A percentile compares a stretch with the other conserved stretches of the same genome.
phyloP scores from a whole-genome alignment of 2,329 filamentous ascomycete genomes.

The Trichoderma sp. region DNA sequence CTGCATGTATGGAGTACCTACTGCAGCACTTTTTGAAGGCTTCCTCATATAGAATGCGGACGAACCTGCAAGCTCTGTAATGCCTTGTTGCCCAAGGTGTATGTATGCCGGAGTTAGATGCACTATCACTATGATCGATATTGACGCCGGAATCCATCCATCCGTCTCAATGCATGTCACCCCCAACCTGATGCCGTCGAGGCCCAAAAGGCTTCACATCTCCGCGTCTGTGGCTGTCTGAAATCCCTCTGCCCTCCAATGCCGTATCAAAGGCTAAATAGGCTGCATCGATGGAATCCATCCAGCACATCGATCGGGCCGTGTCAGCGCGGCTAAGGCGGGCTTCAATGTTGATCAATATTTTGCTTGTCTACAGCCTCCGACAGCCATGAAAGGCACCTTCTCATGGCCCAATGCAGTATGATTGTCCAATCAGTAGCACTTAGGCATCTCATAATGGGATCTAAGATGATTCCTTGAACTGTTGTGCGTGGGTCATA shows the following conservation, averaged over 20 bases:
- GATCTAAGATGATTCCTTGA: background rate
- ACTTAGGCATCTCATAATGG: background rate
- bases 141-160: background rate
- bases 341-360: background rate
- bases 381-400: background rate
- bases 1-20: background rate
- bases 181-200: background rate
- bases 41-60: background rate
- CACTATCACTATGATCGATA: background rate
- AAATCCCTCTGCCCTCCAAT: background rate
- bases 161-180: background rate
- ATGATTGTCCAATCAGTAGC: too few relatives aligned
- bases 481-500: background rate
- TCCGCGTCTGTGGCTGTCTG: background rate
- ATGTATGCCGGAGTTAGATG: background rate
- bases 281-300: background rate
- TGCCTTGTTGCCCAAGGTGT: background rate
- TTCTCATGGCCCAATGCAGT: background rate
- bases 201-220: background rate
- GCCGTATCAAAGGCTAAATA: background rate
- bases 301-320: background rate
- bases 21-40: background rate
- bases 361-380: background rate
- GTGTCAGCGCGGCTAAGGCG: background rate
- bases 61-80: background rate